Evolutionary conservation across 495 filamentous ascomycete species (phyloP).

Genomic region (Apiosordaria backusii): DNA sequence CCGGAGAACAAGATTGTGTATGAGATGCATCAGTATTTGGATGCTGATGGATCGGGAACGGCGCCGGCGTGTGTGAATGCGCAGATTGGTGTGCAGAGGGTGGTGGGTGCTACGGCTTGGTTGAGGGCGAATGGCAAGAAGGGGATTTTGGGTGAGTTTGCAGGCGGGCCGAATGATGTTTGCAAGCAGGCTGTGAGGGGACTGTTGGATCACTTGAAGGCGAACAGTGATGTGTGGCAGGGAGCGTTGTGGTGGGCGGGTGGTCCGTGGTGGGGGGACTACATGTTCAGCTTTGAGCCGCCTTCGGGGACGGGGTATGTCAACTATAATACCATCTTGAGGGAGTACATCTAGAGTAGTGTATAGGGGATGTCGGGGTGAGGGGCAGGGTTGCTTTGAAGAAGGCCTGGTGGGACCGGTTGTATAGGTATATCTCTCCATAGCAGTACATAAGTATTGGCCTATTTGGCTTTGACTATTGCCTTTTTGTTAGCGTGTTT

Average conservation of each 20-base stretch:
- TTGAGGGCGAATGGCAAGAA: constrained; percentile 63
- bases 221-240: constrained; percentile 67
- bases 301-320: constrained; percentile 30
- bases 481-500: not conserved
- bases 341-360: constrained; percentile 16
- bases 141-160: constrained; percentile 70
- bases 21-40: constrained; percentile 63
- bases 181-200: constrained; percentile 63
- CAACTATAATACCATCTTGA: constrained; percentile 31
- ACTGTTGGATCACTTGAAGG: constrained; percentile 58
- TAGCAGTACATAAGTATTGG: too few species aligned
- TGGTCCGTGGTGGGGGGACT: constrained; percentile 59
- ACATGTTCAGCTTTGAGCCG: constrained; percentile 62
- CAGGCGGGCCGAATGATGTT: constrained; percentile 61
- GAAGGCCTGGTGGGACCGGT: not conserved
- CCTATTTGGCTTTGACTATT: not conserved
- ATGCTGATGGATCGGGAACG: constrained; percentile 63
- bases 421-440: too few species aligned
- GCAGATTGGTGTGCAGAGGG: constrained; percentile 61
- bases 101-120: constrained; percentile 66
- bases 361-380: not conserved
- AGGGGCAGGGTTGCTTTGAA: not conserved
- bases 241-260: constrained; percentile 72
- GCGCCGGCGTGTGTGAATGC: constrained; percentile 53
- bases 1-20: constrained; percentile 57